phyloP scores from a whole-genome alignment of 495 filamentous ascomycete genomes.

The Penicillium chermesinum region DNA sequence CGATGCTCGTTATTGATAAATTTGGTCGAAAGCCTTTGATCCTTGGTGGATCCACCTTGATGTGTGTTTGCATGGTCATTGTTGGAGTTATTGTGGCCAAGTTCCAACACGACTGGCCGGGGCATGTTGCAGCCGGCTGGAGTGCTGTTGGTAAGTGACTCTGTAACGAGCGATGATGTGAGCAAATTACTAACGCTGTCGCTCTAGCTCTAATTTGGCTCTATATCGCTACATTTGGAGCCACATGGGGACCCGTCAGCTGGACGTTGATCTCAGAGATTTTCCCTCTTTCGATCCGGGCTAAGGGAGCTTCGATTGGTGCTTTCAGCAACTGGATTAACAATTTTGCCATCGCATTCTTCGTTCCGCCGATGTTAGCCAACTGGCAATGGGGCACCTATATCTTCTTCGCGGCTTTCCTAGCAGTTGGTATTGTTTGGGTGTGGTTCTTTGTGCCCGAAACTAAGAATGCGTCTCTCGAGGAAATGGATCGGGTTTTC shows the following conservation, averaged over 20 bases:
- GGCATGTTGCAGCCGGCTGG: conserved; percentile 37
- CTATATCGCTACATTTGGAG: conserved; percentile 52
- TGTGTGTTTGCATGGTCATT: conserved; percentile 41
- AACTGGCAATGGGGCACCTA: conserved; percentile 46
- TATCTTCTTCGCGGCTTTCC: conserved; percentile 37
- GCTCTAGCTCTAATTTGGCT: conserved; percentile 31
- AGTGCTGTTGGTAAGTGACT: conserved; percentile 37
- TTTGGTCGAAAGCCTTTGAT: conserved; percentile 73
- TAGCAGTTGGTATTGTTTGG: conserved; percentile 34
- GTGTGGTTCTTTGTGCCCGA: conserved; percentile 48
- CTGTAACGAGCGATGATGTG: no score
- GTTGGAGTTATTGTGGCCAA: conserved; percentile 43
- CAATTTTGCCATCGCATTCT: conserved; percentile 46
- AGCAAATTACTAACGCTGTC: no score
- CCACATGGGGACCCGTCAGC: conserved; percentile 50
- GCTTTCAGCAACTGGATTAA: conserved; percentile 46
- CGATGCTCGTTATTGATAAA: conserved; percentile 66
- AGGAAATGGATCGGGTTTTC: conserved; percentile 57
- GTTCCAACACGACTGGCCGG: conserved; percentile 29
- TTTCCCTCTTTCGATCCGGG: conserved; percentile 43
- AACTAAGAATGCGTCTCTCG: conserved; percentile 61
- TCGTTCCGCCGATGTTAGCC: conserved; percentile 44
- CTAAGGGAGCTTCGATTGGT: conserved; percentile 38
- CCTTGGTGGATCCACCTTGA: conserved; percentile 54
- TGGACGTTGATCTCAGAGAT: conserved; percentile 34